Evolutionary conservation across 1,284 basidiomycete genomes (phyloP).

Genomic region (Neonothopanus nambi): DNA sequence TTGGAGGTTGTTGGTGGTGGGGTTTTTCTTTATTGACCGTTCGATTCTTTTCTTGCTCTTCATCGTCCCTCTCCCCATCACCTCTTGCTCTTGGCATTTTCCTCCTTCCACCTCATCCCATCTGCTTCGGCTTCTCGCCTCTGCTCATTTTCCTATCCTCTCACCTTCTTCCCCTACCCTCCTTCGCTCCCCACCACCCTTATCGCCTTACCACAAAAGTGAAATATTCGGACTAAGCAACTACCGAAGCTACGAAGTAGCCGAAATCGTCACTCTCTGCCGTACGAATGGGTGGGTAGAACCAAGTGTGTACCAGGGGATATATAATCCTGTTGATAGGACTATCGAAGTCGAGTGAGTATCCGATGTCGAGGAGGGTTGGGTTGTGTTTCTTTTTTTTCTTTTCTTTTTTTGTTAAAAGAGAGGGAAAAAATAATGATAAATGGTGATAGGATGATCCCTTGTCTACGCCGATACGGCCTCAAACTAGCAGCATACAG

Average conservation of each 20-base stretch:
- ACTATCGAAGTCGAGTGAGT: constrained; percentile 34
- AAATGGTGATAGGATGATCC: constrained; percentile 16
- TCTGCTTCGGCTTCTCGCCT: no score
- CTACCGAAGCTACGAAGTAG: constrained; percentile 22
- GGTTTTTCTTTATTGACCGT: no score
- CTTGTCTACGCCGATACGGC: constrained; percentile 17
- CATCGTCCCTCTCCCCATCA: no score
- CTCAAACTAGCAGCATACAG: constrained; percentile 16
- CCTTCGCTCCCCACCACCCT: constrained; percentile 22
- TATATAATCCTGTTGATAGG: constrained; percentile 22
- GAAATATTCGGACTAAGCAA: constrained; percentile 22
- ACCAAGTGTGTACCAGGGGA: constrained; percentile 46
- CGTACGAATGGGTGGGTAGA: constrained; percentile 32
- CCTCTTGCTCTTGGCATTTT: no score
- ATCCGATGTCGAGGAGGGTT: no score
- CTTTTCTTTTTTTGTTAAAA: not conserved
- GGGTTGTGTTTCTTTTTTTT: not conserved
- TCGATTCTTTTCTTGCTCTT: no score
- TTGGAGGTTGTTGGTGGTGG: no score
- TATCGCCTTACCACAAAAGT: constrained; percentile 30
- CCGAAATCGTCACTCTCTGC: constrained; percentile 33
- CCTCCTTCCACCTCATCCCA: no score
- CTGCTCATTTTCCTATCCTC: no score
- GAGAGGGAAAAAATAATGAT: no score
- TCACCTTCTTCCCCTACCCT: no score